Evolutionary conservation across 1,284 basidiomycete genomes (phyloP).

Genomic region (Salmacisia buchloeana): DNA sequence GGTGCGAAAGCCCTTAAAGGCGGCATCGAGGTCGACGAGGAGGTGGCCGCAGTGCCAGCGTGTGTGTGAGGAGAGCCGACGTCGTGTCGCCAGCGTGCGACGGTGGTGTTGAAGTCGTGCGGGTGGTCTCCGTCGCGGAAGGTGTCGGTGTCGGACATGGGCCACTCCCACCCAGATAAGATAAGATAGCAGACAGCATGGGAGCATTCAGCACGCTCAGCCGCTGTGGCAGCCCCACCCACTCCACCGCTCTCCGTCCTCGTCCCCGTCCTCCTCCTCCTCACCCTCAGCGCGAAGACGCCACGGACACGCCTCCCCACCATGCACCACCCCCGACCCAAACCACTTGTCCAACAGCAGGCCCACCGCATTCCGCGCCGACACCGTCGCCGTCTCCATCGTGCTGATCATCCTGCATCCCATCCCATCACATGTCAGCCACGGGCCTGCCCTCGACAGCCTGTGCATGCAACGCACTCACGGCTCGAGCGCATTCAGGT

Average conservation of each 20-base stretch:
- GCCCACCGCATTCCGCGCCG: conserved; percentile 65
- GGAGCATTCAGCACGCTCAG: too few relatives aligned
- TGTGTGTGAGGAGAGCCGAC: too few relatives aligned
- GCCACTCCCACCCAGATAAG: too few relatives aligned
- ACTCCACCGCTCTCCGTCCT: conserved; percentile 29
- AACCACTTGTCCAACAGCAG: conserved; percentile 35
- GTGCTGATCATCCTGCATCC: conserved; percentile 50
- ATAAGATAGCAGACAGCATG: too few relatives aligned
- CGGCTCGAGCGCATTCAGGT: conserved; percentile 76
- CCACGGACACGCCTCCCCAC: conserved; percentile 27
- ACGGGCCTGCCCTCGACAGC: not conserved
- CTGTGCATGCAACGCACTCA: conserved; percentile 13
- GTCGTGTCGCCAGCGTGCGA: too few relatives aligned
- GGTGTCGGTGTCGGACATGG: too few relatives aligned
- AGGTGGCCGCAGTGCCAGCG: too few relatives aligned
- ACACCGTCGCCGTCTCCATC: conserved; percentile 86
- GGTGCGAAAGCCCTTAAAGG: too few relatives aligned
- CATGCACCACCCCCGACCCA: conserved; percentile 38
- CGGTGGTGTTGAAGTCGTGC: too few relatives aligned
- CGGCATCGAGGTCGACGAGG: too few relatives aligned
- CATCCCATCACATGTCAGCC: too few relatives aligned
- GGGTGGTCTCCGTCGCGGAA: too few relatives aligned
- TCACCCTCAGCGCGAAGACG: not conserved
- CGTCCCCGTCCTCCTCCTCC: conserved; percentile 12
- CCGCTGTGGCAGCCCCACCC: conserved; percentile 44